A percentile compares a stretch with the other conserved stretches of the same genome.
Conservation (phyloP, 2,329 filamentous ascomycete species). For the Fusarium scirpi region DNA sequence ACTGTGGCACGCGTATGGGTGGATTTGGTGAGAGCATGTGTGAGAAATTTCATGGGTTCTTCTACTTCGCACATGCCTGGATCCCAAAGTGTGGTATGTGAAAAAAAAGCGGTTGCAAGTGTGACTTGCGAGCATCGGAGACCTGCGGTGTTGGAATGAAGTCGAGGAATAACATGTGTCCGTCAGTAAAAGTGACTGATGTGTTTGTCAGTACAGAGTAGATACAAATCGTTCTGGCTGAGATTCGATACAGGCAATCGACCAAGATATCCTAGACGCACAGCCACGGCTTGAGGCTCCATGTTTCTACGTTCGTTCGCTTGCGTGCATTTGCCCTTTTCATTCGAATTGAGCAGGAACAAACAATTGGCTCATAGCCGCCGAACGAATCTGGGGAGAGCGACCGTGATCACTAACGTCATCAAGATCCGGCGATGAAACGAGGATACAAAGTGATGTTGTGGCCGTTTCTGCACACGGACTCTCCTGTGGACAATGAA, state of each 20-base stretch:
- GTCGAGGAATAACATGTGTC: neutral
- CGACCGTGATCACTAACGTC: conserved; percentile 40
- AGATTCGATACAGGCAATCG: neutral
- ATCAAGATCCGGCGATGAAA: conserved; percentile 43
- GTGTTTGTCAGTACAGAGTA: neutral
- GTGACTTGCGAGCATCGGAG: conserved; percentile 1
- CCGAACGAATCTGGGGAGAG: conserved; percentile 40
- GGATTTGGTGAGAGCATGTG: conserved; percentile 33
- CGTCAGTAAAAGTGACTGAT: conserved; percentile 1
- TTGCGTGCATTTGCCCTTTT: conserved; percentile 42
- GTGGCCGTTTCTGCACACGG: conserved; percentile 45
- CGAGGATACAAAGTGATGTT: conserved; percentile 45
- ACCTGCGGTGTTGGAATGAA: conserved; percentile 14
- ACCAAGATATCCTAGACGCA: neutral
- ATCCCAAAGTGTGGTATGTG: conserved; percentile 10
- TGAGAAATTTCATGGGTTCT: conserved; percentile 26
- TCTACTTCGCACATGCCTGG: conserved; percentile 20
- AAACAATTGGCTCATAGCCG: conserved; percentile 40
- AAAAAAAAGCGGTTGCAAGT: conserved; percentile 1
- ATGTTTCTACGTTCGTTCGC: conserved; percentile 21
- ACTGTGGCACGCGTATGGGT: conserved; percentile 33
- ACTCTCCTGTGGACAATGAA: conserved; percentile 44
- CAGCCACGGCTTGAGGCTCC: neutral
- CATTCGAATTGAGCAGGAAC: conserved; percentile 21
- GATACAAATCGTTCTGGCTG: neutral